Base-by-base conservation (phyloP, 768 basidiomycete genomes). In the Russula olivacea region DNA sequence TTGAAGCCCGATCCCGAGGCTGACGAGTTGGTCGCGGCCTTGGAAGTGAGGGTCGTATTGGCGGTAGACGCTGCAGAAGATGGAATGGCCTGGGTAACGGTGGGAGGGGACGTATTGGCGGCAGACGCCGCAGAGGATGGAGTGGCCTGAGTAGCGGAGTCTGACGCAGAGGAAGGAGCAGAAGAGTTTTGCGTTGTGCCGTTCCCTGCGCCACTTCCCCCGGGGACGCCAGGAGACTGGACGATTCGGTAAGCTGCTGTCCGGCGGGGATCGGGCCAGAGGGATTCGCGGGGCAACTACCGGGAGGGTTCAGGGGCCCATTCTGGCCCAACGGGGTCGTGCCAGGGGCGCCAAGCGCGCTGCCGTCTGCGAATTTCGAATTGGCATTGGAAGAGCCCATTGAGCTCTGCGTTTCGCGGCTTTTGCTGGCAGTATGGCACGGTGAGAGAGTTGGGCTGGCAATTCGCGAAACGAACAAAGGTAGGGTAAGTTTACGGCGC, bases 341-440 rank as follows among this genome's bases (percentile, higher is more conserved):
- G 36, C 81, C 83, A 2, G 70, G 38, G 8, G 65, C 71, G 23
- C 83, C 83, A 38, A 78, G 75, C 10, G 72, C 64, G 50, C 74
- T 61, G 47, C 77, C 76, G 43, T 79, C 78, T 54, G 78, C 78
- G 66, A 84, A 84, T 1, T 72, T 75, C 11, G 72, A 79, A 84
- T 70, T 85, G 84, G 69, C 82, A 84, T 68, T 84, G 83, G 74
- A 80, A 84, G 34, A 81, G 74, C 9, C 83, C 82, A 54, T 78
- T 75, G 14, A 86, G 77, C 69, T 84, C 81, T 0, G 73, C 28
- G 64, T 85, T 84, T 61, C 70, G 71, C 17, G 82, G 82, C 0
- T 82, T 77, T 19, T 73, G 68, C 65, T 84, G 78, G 71, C 83
- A 85, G 73, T 83, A 84, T 0, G 72, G 79, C 2, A 82, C 75